These are phyloP conservation scores for Calonectria pauciramosa DNA, from an alignment of 2,329 filamentous ascomycete species.

Conservation along the genomic window DNA sequence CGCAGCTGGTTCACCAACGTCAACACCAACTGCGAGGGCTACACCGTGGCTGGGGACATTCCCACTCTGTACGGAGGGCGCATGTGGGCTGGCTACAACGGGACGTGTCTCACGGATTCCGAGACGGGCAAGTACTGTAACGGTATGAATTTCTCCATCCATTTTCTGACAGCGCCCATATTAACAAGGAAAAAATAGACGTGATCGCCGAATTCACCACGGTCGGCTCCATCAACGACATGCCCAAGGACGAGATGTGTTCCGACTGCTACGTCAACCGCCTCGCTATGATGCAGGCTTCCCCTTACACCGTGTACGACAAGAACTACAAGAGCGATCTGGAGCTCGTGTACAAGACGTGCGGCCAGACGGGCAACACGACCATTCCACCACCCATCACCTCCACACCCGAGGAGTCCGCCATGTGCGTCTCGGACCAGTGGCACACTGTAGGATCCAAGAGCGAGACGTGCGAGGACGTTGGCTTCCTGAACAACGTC, in stretches of 20 bases:
- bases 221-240: slow-evolving; percentile 26
- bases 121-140: slow-evolving; percentile 34
- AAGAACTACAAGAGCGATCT: slow-evolving; percentile 16
- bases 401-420: too few species aligned
- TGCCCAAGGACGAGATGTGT: slow-evolving; percentile 43
- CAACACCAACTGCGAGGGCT: neutral
- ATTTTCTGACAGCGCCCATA: too few species aligned
- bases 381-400: too few species aligned
- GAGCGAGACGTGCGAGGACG: too few species aligned
- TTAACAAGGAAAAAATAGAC: neutral
- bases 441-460: too few species aligned
- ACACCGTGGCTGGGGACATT: neutral
- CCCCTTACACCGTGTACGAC: slow-evolving; percentile 40
- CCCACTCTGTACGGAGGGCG: slow-evolving; percentile 9
- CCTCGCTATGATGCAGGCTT: slow-evolving; percentile 43
- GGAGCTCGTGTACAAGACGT: too few species aligned
- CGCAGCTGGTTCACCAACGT: slow-evolving; percentile 26
- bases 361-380: too few species aligned
- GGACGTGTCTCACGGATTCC: slow-evolving; percentile 35
- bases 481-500: too few species aligned
- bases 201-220: slow-evolving; percentile 30
- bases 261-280: slow-evolving; percentile 35
- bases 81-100: slow-evolving; percentile 36
- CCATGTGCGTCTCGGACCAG: too few species aligned
- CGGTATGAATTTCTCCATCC: slow-evolving; percentile 12